phyloP scores from a whole-genome alignment of 1,284 basidiomycete species.

The Boletus hoseneyae region DNA sequence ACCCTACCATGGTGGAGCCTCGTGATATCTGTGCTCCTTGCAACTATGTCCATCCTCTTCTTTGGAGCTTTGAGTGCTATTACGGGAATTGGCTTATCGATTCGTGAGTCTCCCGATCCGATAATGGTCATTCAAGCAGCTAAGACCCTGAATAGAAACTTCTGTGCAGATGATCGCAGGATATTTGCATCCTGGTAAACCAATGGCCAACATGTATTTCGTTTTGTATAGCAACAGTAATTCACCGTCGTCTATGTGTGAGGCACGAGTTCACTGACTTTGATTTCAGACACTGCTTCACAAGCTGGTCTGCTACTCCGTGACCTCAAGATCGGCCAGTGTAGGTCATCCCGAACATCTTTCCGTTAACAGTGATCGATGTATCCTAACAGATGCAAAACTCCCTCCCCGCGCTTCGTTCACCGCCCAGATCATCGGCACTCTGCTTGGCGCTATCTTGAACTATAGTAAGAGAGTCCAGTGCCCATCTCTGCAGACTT shows the following conservation, averaged over 20 bases:
- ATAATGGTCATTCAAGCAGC: neutral
- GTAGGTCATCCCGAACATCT: constrained; percentile 20
- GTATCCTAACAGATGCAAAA: constrained; percentile 47
- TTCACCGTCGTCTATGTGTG: neutral
- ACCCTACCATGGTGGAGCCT: constrained; percentile 55
- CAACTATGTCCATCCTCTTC: constrained; percentile 43
- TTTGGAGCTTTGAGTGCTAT: constrained; percentile 49
- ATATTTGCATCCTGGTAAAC: constrained; percentile 58
- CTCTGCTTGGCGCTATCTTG: constrained; percentile 45
- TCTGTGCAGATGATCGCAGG: constrained; percentile 59
- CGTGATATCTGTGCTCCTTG: constrained; percentile 39
- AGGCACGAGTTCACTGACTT: neutral
- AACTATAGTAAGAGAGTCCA: constrained; percentile 44
- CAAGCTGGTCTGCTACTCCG: constrained; percentile 47
- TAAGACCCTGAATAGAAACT: constrained; percentile 12
- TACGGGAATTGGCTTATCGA: constrained; percentile 47
- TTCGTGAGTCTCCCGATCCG: constrained; percentile 35
- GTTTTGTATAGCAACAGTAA: constrained; percentile 51
- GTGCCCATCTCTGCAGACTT: neutral
- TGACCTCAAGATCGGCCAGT: constrained; percentile 62
- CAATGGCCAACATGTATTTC: constrained; percentile 58
- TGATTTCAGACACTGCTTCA: constrained; percentile 36
- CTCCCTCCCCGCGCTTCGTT: constrained; percentile 65
- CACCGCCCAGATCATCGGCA: constrained; percentile 54
- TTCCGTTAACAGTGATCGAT: constrained; percentile 6